Evolutionary conservation across 73 alveolate species (phyloP), one percentile per base, ranked within the genome.

Genomic region (Effrenium voratum): DNA sequence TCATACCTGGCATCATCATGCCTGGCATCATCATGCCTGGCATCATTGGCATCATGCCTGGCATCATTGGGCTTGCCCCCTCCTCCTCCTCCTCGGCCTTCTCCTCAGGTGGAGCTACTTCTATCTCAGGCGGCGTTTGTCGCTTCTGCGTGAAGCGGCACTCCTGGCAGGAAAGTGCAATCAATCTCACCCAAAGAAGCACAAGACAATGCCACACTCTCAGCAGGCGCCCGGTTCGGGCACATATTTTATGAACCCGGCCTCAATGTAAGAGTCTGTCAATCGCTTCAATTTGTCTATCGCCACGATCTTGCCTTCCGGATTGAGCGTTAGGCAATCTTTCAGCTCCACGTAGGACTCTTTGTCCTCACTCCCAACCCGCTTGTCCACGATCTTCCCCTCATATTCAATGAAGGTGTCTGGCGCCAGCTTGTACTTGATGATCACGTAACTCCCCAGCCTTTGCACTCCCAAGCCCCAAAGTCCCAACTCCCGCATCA

Each of bases 41-140:
- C 94, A 85, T 85, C 94, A 85, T 85, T 68, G 94, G 94, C 94
- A 85, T 34, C 95, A 87, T 87, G 19, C 95, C 95, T 38, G 95
- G 95, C 95, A 87, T 87, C 95, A 87, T 87, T 45, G 41, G 41
- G 70, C 85, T 84, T 0, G 95, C 70, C 68, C 52, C 76, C 52
- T 40, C 95, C 72, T 87, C 95, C 49, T 43, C 60, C 41, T 36
- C 90, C 30, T 87, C 95, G 38, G 95, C 72, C 72, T 87, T 72
- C 19, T 44, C 95, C 85, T 87, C 52, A 30, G 85, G 60, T 22
- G 81, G 95, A 26, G 57, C 26, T 44, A 87, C 95, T 43, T 87
- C 95, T 34, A 87, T 72, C 80, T 87, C 72, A 44, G 95, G 95
- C 10, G 83, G 24, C 36, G 75, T 77, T 59, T 76, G 52, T 36